Conservation (phyloP, 768 basidiomycete genomes). For the Trametes meyenii region DNA sequence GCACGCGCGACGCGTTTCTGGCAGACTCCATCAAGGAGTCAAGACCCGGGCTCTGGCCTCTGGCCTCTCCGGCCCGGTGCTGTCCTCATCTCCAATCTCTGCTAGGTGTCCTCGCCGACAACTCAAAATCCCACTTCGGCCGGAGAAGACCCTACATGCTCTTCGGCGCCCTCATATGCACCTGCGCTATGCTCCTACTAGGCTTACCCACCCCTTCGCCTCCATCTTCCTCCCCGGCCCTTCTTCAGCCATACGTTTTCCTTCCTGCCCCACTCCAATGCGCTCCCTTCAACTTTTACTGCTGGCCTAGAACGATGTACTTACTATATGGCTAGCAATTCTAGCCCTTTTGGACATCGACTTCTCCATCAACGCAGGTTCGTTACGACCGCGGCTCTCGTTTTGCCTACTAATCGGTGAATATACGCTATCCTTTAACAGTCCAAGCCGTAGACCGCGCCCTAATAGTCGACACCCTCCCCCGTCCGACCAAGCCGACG, state of each 20-base stretch:
- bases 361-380: too few relatives aligned
- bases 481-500: constrained; percentile 76
- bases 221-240: too few relatives aligned
- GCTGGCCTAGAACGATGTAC: constrained; percentile 51
- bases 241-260: too few relatives aligned
- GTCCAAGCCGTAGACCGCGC: constrained; percentile 92
- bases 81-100: background rate
- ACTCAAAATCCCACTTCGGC: constrained; percentile 81
- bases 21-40: too few relatives aligned
- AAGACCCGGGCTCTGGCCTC: too few relatives aligned
- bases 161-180: too few relatives aligned
- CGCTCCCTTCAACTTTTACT: background rate
- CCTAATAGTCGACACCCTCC: constrained; percentile 83
- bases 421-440: constrained; percentile 34
- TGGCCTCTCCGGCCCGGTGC: too few relatives aligned
- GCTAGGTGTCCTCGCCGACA: constrained; percentile 75
- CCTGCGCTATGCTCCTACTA: too few relatives aligned
- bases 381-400: too few relatives aligned
- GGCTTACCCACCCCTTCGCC: too few relatives aligned
- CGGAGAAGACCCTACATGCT: too few relatives aligned
- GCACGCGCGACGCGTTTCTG: constrained; percentile 1
- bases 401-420: too few relatives aligned
- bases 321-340: constrained; percentile 81
- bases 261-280: constrained; percentile 28
- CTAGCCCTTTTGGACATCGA: constrained; percentile 67